Conservation (phyloP, 768 basidiomycete genomes). For the Trametes maxima region DNA sequence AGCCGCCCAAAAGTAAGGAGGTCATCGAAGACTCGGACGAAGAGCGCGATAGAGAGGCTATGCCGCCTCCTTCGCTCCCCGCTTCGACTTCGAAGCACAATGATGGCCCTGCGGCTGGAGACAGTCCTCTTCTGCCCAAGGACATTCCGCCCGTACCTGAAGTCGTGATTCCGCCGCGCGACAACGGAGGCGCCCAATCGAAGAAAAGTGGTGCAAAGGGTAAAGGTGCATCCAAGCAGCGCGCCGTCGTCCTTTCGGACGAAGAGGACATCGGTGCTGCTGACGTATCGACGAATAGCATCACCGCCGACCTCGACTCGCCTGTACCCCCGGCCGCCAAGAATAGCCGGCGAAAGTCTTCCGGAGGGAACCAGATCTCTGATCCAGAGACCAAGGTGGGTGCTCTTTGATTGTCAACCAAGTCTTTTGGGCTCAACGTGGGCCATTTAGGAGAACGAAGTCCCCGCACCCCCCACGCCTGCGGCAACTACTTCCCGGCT, state of each 20-base stretch:
- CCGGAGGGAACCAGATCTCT: slow-evolving; percentile 4
- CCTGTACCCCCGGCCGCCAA: slow-evolving; percentile 9
- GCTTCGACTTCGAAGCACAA: background rate
- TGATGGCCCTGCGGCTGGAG: background rate
- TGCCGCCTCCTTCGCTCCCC: slow-evolving; percentile 13
- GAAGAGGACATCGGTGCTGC: slow-evolving; percentile 23
- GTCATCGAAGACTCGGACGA: slow-evolving; percentile 16
- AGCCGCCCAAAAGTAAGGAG: slow-evolving; percentile 14
- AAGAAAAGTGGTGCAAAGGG: slow-evolving; percentile 6
- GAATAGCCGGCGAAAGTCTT: slow-evolving; percentile 15
- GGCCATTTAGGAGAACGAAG: slow-evolving; percentile 12
- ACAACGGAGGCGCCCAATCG: background rate
- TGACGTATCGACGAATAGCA: slow-evolving; percentile 13
- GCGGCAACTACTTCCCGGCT: background rate
- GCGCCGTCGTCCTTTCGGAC: slow-evolving; percentile 26
- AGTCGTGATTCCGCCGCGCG: background rate
- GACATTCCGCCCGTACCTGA: background rate
- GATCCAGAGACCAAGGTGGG: slow-evolving; percentile 19
- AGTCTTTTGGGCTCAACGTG: background rate
- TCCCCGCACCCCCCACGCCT: background rate
- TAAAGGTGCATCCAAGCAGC: slow-evolving; percentile 24
- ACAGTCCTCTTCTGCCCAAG: background rate
- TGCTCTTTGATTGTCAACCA: background rate
- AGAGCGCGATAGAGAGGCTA: slow-evolving; percentile 1
- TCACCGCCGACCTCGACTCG: slow-evolving; percentile 7